Conservation (phyloP, 352 stramenopile genomes). For the Phytophthora crassamura region DNA sequence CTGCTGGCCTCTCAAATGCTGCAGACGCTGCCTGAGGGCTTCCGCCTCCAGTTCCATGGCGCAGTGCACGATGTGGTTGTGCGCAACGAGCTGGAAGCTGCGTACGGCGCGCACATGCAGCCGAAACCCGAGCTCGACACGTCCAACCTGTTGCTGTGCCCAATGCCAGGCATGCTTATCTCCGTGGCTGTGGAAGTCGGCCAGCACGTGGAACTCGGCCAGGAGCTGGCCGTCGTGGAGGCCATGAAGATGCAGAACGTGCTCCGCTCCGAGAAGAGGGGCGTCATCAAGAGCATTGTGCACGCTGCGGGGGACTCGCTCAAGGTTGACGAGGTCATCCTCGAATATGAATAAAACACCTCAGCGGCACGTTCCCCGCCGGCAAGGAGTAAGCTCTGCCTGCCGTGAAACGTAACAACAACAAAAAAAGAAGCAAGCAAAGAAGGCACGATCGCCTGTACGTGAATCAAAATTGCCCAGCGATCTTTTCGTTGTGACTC, state of each 20-base stretch:
- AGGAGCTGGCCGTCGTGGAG: constrained; percentile 96
- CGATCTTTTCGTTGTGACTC: constrained; percentile 24
- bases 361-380: not conserved
- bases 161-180: constrained; percentile 96
- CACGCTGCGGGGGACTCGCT: constrained; percentile 89
- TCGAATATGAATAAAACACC: constrained; percentile 89
- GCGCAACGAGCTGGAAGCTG: constrained; percentile 88
- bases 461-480: too few species aligned
- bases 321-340: constrained; percentile 91
- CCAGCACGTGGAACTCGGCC: constrained; percentile 93
- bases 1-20: constrained; percentile 71
- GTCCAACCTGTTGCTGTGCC: constrained; percentile 91
- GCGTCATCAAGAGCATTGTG: constrained; percentile 85
- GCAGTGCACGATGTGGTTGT: constrained; percentile 90
- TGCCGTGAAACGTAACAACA: too few species aligned
- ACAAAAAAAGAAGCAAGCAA: not conserved
- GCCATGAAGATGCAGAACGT: constrained; percentile 99
- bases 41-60: constrained; percentile 85
- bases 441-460: not conserved
- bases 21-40: constrained; percentile 69
- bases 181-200: constrained; percentile 86
- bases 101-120: constrained; percentile 91
- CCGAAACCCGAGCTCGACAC: constrained; percentile 92
- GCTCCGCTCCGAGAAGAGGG: constrained; percentile 91
- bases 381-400: not conserved